Base-by-base conservation (phyloP, 2,329 filamentous ascomycete genomes). In the Curvularia eragrostidis region DNA sequence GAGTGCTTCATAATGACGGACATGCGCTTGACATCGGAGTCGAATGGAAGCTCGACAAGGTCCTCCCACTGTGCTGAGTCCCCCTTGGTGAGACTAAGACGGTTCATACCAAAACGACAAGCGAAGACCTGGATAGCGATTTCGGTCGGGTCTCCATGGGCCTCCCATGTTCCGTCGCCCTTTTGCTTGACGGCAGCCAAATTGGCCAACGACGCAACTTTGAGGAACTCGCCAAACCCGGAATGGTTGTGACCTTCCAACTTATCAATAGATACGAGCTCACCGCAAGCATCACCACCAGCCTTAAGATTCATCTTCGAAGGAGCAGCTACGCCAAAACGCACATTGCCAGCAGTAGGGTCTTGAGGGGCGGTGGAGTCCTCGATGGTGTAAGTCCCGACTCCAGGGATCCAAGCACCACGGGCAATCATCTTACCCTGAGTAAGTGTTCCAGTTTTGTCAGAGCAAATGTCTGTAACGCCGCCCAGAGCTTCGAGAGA, bases 81-180 rank as follows among this genome's bases (percentile, higher is more conserved):
- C 2, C 72, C 65, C 12, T 79, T 77, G 0, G 81, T 82, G 63
- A 84, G 82, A 8, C 78, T 77, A 15, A 82, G 78, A 8, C 84
- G 81, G 59, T 87, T 87, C 81, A 85, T 86, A 54, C 85, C 79
- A 70, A 91, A 91, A 12, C 89, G 85, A 41, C 84, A 85, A 8
- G 88, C 87, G 69, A 91, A 90, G 0, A 91, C 89, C 65, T 91
- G 88, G 44, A 91, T 89, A 1, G 89, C 89, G 59, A 91, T 89
- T 65, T 91, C 89, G 1, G 89, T 91, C 0, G 75, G 75, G 46
- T 78, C 76, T 13, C 76, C 76, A 30, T 72, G 72, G 3, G 76
- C 74, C 34, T 73, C 68, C 76, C 76, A 78, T 8, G 62, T 59
- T 9, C 77, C 75, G 39, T 80, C 74, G 0, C 78, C 77, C n/a